Evolutionary conservation across 192 early-diverging fungal species (phyloP).

Genomic region (Bifiguratus adelaidae): DNA sequence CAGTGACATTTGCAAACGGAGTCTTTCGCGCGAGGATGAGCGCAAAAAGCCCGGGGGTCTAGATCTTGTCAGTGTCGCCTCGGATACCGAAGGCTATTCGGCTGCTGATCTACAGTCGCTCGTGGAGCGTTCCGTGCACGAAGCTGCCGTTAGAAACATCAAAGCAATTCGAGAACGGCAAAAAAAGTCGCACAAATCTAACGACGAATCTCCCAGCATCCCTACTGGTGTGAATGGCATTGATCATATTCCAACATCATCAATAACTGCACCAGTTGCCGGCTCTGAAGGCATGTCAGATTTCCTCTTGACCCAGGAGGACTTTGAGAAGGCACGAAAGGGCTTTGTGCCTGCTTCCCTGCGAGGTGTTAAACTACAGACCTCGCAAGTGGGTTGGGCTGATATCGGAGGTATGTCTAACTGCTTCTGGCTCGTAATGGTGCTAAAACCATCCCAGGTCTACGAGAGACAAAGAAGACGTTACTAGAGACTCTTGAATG

Average conservation of each 20-base stretch:
- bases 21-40: conserved; percentile 27
- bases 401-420: conserved; percentile 68
- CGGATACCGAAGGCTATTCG: conserved; percentile 79
- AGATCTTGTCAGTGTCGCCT: conserved; percentile 64
- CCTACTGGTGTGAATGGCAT: neutral
- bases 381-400: conserved; percentile 66
- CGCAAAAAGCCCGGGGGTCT: no score
- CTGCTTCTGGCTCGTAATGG: neutral
- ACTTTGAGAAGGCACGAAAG: conserved; percentile 64
- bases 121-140: conserved; percentile 71
- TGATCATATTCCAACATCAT: no score
- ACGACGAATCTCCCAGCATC: neutral
- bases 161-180: conserved; percentile 7
- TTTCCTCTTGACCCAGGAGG: conserved; percentile 39
- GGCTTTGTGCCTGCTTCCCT: conserved; percentile 75
- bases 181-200: neutral
- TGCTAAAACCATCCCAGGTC: conserved; percentile 21
- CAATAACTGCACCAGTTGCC: no score
- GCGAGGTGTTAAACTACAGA: conserved; percentile 67
- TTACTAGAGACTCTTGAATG: conserved; percentile 91
- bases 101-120: conserved; percentile 72
- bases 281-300: neutral
- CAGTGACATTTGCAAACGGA: conserved; percentile 29
- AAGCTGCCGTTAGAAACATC: conserved; percentile 60
- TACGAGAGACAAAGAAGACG: conserved; percentile 68